Evolutionary conservation across 2,329 filamentous ascomycete species (phyloP).

Genomic region (Bipolaris zeicola): DNA sequence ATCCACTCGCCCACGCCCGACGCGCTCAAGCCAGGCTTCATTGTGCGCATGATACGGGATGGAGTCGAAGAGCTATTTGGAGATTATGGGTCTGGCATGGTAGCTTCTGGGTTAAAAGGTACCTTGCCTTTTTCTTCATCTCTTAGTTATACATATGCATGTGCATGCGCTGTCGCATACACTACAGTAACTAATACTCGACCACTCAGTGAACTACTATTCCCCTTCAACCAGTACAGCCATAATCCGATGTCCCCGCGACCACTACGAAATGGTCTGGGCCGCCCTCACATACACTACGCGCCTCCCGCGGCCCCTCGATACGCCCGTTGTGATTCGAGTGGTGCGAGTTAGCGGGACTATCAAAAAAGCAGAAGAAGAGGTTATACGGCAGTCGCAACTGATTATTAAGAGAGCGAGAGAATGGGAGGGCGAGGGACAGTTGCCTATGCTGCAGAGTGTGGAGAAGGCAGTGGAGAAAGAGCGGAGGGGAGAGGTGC

Average conservation of each 20-base stretch:
- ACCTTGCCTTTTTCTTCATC: slow-evolving; percentile 19
- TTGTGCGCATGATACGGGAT: slow-evolving; percentile 68
- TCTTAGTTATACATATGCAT: background rate
- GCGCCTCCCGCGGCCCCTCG: slow-evolving; percentile 64
- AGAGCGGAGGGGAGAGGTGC: slow-evolving; percentile 22
- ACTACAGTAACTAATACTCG: background rate
- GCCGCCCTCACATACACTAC: slow-evolving; percentile 83
- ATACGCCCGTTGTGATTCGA: slow-evolving; percentile 74
- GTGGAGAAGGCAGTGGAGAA: slow-evolving; percentile 32
- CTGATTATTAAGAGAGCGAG: slow-evolving; percentile 71
- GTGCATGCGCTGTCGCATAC: background rate
- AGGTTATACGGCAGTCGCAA: slow-evolving; percentile 80
- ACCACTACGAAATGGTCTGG: slow-evolving; percentile 88
- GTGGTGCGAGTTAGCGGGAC: slow-evolving; percentile 91
- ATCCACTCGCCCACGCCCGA: slow-evolving; percentile 81
- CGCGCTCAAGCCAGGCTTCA: slow-evolving; percentile 67
- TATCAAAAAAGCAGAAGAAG: slow-evolving; percentile 88
- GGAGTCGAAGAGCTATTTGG: slow-evolving; percentile 58
- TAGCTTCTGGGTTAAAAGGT: slow-evolving; percentile 73
- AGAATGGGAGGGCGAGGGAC: slow-evolving; percentile 45
- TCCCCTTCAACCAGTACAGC: slow-evolving; percentile 92
- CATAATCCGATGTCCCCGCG: slow-evolving; percentile 82
- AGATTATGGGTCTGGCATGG: slow-evolving; percentile 81
- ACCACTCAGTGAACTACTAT: slow-evolving; percentile 79
- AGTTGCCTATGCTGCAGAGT: slow-evolving; percentile 24